phyloP scores from a whole-genome alignment of 768 basidiomycete genomes.

The Rhizopogon rudus region DNA sequence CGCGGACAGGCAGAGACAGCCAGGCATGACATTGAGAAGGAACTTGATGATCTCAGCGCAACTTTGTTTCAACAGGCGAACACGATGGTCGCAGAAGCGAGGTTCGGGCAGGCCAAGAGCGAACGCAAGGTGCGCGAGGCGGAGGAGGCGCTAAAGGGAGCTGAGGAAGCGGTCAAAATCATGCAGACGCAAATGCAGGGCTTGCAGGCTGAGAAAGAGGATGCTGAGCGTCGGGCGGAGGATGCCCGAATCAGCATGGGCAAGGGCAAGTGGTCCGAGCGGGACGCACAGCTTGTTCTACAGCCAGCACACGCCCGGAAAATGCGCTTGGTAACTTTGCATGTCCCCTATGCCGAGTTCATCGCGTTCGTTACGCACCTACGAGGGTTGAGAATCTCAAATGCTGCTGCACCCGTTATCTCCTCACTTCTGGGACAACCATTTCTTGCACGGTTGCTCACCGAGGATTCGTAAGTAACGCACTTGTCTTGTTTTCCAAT shows the following conservation, averaged over 20 bases:
- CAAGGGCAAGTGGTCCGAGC: constrained; percentile 66
- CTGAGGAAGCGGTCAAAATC: constrained; percentile 78
- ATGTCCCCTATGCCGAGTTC: constrained; percentile 80
- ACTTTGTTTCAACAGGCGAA: constrained; percentile 90
- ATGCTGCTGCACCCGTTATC: constrained; percentile 60
- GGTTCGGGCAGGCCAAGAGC: constrained; percentile 58
- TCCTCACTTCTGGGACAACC: constrained; percentile 72
- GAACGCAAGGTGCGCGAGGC: constrained; percentile 73
- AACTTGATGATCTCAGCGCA: constrained; percentile 92
- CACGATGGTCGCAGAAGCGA: constrained; percentile 95
- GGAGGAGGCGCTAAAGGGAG: constrained; percentile 72
- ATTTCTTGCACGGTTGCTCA: constrained; percentile 67
- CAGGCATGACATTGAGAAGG: constrained; percentile 80
- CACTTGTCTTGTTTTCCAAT: neutral
- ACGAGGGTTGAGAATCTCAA: constrained; percentile 58
- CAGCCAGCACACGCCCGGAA: constrained; percentile 18
- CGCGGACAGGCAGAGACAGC: constrained; percentile 89
- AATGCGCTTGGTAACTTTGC: constrained; percentile 55
- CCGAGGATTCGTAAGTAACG: constrained; percentile 81
- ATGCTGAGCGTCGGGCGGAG: constrained; percentile 46
- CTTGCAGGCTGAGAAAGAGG: constrained; percentile 63
- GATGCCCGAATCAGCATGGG: constrained; percentile 51
- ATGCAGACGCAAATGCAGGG: constrained; percentile 86
- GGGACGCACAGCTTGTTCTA: constrained; percentile 19
- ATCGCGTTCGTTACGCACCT: constrained; percentile 72